phyloP scores from a whole-genome alignment of 805 yeast species.

The Candida hungchunana region DNA sequence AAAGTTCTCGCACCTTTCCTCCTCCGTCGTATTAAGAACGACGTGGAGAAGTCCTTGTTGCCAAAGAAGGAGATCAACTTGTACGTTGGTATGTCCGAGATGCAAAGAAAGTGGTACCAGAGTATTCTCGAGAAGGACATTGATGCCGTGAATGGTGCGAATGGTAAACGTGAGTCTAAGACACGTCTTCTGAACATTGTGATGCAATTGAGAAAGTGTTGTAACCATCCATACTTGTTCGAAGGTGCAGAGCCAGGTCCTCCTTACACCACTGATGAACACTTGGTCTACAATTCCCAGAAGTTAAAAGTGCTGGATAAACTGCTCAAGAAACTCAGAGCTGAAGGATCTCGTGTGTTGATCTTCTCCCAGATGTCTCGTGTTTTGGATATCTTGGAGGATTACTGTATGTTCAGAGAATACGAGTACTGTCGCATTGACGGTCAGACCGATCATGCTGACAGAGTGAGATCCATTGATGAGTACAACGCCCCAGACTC shows the following conservation, averaged over 20 bases:
- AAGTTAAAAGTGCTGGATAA: conserved; percentile 70
- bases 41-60: conserved; percentile 72
- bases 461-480: conserved; percentile 71
- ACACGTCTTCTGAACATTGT: conserved; percentile 75
- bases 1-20: conserved; percentile 73
- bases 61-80: conserved; percentile 74
- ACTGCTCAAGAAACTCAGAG: conserved; percentile 53
- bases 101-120: conserved; percentile 78
- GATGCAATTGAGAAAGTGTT: conserved; percentile 81
- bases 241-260: conserved; percentile 93
- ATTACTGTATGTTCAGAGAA: conserved; percentile 66
- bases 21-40: conserved; percentile 70
- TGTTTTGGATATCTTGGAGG: conserved; percentile 75
- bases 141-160: conserved; percentile 82
- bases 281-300: conserved; percentile 66
- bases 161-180: conserved; percentile 69
- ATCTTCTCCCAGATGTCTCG: conserved; percentile 84
- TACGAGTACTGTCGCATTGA: conserved; percentile 76
- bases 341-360: conserved; percentile 72
- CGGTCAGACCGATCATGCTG: conserved; percentile 78
- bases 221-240: conserved; percentile 79
- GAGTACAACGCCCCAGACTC: conserved; percentile 75
- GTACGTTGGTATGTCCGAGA: conserved; percentile 70
- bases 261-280: conserved; percentile 82
- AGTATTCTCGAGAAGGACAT: conserved; percentile 73